phyloP scores from a whole-genome alignment of 371 early-diverging fungal species.

The Mucor velutinosus region DNA sequence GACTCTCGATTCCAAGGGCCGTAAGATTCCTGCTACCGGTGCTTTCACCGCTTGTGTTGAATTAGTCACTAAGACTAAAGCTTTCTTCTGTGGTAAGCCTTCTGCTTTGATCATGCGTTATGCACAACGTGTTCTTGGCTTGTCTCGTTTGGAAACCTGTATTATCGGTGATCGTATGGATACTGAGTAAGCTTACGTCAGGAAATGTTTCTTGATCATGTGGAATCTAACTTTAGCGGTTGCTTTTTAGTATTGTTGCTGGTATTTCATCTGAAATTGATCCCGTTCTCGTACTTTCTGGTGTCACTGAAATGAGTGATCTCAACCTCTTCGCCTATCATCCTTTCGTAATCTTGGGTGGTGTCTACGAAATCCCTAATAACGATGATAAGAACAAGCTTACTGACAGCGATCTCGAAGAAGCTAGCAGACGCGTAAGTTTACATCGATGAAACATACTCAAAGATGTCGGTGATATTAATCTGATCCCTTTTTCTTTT shows the following conservation, averaged over 20 bases:
- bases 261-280: conserved; percentile 65
- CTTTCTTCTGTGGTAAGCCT: conserved; percentile 72
- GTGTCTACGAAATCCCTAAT: conserved; percentile 61
- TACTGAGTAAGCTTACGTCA: conserved; percentile 48
- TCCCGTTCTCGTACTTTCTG: conserved; percentile 65
- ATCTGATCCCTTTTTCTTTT: not conserved
- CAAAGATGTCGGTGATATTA: not conserved
- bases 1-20: conserved; percentile 56
- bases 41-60: conserved; percentile 66
- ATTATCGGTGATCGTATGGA: conserved; percentile 77
- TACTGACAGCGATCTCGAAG: conserved; percentile 44
- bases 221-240: not conserved
- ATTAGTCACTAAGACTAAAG: conserved; percentile 65
- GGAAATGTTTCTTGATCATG: too few species aligned
- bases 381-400: conserved; percentile 43
- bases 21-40: conserved; percentile 64
- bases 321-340: conserved; percentile 59
- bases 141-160: conserved; percentile 62
- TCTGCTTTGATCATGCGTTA: conserved; percentile 69
- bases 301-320: conserved; percentile 60
- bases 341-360: conserved; percentile 63
- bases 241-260: conserved; percentile 43
- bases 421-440: conserved; percentile 47
- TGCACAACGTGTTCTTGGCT: conserved; percentile 61
- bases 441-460: not conserved